Evolutionary conservation across 1,139 yeast species (phyloP).

Genomic region (Blastobotrys aristatus): DNA sequence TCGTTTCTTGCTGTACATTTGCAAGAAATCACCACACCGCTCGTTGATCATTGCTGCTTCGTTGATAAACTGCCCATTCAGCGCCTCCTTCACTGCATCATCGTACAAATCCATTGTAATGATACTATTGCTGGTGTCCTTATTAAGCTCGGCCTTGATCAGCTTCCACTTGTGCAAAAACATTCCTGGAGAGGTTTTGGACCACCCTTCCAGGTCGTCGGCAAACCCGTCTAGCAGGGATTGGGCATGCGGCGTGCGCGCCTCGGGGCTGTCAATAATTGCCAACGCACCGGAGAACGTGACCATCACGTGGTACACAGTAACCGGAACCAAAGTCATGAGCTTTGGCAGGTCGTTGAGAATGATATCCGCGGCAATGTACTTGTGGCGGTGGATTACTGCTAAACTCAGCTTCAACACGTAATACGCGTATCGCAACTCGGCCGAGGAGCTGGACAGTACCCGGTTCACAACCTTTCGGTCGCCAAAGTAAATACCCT

Average conservation of each 20-base stretch:
- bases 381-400: conserved; percentile 26
- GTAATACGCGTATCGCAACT: conserved; percentile 27
- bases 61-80: conserved; percentile 33
- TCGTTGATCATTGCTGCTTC: conserved; percentile 44
- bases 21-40: conserved; percentile 46
- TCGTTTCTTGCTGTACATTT: conserved; percentile 30
- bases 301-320: conserved; percentile 30
- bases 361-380: conserved; percentile 28
- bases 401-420: conserved; percentile 26
- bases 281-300: conserved; percentile 31
- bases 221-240: conserved; percentile 23
- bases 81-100: conserved; percentile 42
- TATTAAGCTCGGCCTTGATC: conserved; percentile 36
- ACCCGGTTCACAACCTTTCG: conserved; percentile 17
- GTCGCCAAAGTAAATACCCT: conserved; percentile 24
- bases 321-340: conserved; percentile 26
- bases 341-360: conserved; percentile 24
- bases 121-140: conserved; percentile 32
- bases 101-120: conserved; percentile 45
- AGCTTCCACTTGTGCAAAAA: conserved; percentile 38
- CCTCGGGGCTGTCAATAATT: conserved; percentile 24
- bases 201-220: conserved; percentile 36
- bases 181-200: conserved; percentile 37
- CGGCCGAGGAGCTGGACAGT: conserved; percentile 20
- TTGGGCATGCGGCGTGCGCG: conserved; percentile 17